phyloP scores from a whole-genome alignment of 1,139 yeast species.

The Kodamaea plutei region DNA sequence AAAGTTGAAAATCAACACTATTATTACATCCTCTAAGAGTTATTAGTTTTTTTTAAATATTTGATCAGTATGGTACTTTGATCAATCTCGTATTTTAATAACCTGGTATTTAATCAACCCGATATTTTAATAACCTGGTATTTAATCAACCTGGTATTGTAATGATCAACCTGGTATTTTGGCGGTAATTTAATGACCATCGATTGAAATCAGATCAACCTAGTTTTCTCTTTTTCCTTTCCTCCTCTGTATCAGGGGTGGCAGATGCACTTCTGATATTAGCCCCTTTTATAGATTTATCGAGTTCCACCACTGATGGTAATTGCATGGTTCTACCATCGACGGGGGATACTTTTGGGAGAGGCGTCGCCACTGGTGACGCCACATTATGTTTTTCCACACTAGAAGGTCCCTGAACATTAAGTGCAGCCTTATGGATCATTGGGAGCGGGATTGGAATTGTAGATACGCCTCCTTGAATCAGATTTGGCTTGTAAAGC shows the following conservation, averaged over 20 bases:
- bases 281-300: slow-evolving; percentile 31
- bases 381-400: no score
- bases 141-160: no score
- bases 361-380: background rate
- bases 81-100: no score
- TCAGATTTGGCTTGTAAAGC: slow-evolving; percentile 11
- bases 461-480: slow-evolving; percentile 1
- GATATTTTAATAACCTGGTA: no score
- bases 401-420: no score
- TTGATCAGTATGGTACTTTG: no score
- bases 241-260: slow-evolving; percentile 2
- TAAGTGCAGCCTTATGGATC: slow-evolving; percentile 2
- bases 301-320: slow-evolving; percentile 38
- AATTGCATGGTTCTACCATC: slow-evolving; percentile 13
- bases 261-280: slow-evolving; percentile 2
- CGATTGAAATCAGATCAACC: slow-evolving; percentile 1
- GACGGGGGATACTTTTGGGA: slow-evolving; percentile 3
- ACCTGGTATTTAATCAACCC: no score
- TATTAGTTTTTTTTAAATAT: no score
- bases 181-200: no score
- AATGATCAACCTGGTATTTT: no score
- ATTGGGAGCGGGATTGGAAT: slow-evolving; percentile 2
- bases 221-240: background rate
- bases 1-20: no score
- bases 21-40: no score